Percentiles rank a stretch among this genome's conserved stretches.
Evolutionary conservation across 306 rosid species (phyloP).

Genomic region (Casuarina glauca): DNA sequence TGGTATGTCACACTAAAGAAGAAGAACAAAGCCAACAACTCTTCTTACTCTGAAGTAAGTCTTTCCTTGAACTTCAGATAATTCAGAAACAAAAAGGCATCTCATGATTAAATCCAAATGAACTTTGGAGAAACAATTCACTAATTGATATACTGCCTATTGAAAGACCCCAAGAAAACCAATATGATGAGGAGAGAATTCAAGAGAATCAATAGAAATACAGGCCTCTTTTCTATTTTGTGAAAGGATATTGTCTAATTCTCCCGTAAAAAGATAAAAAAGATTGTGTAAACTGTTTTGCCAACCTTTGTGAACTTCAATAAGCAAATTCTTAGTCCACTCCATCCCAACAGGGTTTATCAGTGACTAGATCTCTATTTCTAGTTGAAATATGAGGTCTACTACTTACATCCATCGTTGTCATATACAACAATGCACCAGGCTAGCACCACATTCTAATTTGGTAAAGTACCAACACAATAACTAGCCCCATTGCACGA

Average conservation of each 20-base stretch:
- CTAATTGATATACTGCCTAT: background rate
- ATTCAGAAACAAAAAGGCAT: background rate
- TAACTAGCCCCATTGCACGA: background rate
- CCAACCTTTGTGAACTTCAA: background rate
- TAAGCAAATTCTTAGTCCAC: background rate
- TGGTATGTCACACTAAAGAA: background rate
- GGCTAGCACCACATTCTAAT: background rate
- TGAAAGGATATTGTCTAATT: background rate
- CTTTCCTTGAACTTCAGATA: background rate
- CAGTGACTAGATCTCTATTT: background rate
- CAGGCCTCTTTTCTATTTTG: background rate
- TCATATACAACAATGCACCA: background rate
- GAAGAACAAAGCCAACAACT: background rate
- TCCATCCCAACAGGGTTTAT: background rate
- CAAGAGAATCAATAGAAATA: background rate
- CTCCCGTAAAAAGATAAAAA: background rate
- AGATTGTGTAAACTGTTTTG: background rate
- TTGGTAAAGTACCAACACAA: background rate
- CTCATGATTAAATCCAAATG: background rate
- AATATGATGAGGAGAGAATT: background rate
- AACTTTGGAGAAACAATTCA: background rate
- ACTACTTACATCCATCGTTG: background rate
- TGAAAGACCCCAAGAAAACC: background rate
- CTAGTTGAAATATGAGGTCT: conserved; percentile 5
- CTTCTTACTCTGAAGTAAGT: background rate